phyloP scores from a whole-genome alignment of 202 grass and related monocot genomes.

The Saccharum hybrid region DNA sequence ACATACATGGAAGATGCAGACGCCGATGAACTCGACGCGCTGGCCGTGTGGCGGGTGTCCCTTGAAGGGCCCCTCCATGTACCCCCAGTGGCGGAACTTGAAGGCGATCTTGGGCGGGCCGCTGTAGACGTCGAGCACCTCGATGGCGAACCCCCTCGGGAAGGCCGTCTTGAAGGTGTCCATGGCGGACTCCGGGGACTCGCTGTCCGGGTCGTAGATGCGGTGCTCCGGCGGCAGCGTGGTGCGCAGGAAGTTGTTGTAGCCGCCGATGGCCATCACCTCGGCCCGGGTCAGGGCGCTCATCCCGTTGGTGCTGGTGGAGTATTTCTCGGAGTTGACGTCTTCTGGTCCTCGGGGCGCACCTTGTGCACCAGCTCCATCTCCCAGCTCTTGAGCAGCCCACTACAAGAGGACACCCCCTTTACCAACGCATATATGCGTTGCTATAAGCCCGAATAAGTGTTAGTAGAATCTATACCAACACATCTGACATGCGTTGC shows the following conservation, averaged over 20 bases:
- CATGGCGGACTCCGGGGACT: slow-evolving; percentile 52
- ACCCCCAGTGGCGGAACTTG: slow-evolving; percentile 87
- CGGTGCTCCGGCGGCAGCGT: slow-evolving; percentile 61
- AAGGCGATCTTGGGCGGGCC: slow-evolving; percentile 63
- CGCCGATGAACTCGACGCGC: slow-evolving; percentile 58
- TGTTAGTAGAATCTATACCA: no score
- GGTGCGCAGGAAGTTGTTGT: slow-evolving; percentile 78
- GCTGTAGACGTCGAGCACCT: slow-evolving; percentile 75
- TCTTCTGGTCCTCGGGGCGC: slow-evolving; percentile 61
- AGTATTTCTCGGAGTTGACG: slow-evolving; percentile 32
- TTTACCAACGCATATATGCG: no score
- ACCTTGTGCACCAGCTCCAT: slow-evolving; percentile 74
- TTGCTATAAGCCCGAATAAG: no score
- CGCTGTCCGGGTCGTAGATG: slow-evolving; percentile 70
- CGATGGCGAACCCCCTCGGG: slow-evolving; percentile 71
- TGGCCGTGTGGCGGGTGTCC: slow-evolving; percentile 63
- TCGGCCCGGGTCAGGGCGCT: slow-evolving; percentile 39
- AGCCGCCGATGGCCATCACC: slow-evolving; percentile 53
- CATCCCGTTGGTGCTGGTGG: slow-evolving; percentile 54
- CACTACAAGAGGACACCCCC: no score
- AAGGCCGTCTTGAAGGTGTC: slow-evolving; percentile 56
- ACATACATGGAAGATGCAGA: slow-evolving; percentile 60
- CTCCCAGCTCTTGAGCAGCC: slow-evolving; percentile 70
- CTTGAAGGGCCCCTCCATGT: slow-evolving; percentile 83
- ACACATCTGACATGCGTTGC: no score